Evolutionary conservation across 2,329 filamentous ascomycete genomes (phyloP), one percentile per base, ranked within the genome.

Genomic region (Talaromyces amestolkiae): DNA sequence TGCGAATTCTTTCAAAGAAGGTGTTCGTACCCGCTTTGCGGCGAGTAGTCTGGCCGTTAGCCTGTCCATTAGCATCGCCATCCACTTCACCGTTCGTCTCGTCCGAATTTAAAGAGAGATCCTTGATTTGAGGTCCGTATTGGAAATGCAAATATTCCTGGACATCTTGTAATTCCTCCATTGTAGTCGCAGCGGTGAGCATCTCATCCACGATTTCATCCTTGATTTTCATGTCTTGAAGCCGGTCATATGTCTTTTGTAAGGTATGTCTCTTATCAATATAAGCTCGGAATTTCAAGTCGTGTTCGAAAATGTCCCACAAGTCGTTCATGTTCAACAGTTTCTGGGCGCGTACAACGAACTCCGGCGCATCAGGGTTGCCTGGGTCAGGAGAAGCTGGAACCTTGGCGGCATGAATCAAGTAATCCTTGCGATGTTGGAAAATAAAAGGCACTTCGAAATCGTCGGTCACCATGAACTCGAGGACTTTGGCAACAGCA

Each of bases 361-460:
- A 91, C 66, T 92, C 88, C 1, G 89, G 87, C 1, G 85, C 87
- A 71, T 92, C 88, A 9, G 86, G 85, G 69, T 94, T 89, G 65
- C 89, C 84, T 17, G 85, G 84, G 68, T 87, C 82, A 78, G 74
- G 88, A 75, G 81, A 88, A 7, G 86, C 84, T 45, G 84, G 81
- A n/a, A 84, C 80, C 74, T 91, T 93, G 69, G 89, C 89, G 27
- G 91, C 91, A 73, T 98, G 92, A 65, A 99, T 96, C 51, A 99
- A 85, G 74, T 98, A 99, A 76, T 99, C 95, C 78, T 97, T 97
- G 67, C 95, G 92, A 74, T 99, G 95, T 77, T 97, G 94, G 78
- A 97, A 97, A 71, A 99, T 95, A 77, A 97, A 99, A 0, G 95
- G 94, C 1, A 97, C 93, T 77, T 99, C 95, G 71, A 94, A 92